These are phyloP conservation scores for Ceratocystis destructans DNA, from an alignment of 2,329 filamentous ascomycete genomes.

Conservation along the genomic window DNA sequence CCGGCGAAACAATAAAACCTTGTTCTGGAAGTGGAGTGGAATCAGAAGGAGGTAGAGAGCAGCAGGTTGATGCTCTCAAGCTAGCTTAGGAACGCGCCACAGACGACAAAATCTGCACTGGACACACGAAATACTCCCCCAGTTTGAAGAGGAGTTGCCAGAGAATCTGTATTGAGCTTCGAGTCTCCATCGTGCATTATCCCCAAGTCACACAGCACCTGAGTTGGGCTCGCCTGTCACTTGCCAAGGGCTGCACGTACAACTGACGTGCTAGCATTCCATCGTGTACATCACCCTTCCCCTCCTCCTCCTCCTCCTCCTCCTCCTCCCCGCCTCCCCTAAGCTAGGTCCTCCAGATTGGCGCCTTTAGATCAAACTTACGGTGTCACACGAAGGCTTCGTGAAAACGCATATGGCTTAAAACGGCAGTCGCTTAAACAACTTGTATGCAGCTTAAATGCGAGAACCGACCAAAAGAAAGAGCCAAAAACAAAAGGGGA, in stretches of 20 bases:
- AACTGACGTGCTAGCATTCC: neutral
- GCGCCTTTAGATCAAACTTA: neutral
- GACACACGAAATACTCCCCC: too few relatives aligned
- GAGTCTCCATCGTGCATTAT: too few relatives aligned
- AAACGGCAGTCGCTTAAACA: conserved; percentile 3
- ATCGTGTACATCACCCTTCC: neutral
- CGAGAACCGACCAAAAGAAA: neutral
- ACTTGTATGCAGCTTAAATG: neutral
- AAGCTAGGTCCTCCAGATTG: neutral
- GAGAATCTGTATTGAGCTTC: too few relatives aligned
- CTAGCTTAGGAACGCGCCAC: neutral
- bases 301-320: neutral
- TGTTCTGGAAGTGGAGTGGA: neutral
- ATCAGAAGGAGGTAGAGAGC: neutral
- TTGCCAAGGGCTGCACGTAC: neutral
- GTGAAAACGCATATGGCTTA: neutral
- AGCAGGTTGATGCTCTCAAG: neutral
- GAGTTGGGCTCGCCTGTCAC: too few relatives aligned
- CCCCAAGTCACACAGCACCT: too few relatives aligned
- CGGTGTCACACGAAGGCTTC: neutral
- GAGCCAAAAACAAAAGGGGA: neutral
- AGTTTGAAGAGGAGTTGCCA: too few relatives aligned
- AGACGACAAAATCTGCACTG: neutral
- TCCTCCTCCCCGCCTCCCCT: neutral
- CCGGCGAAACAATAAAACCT: conserved; percentile 1